Evolutionary conservation across 495 filamentous ascomycete species (phyloP).

Genomic region (Saxophila tyrrhenica): DNA sequence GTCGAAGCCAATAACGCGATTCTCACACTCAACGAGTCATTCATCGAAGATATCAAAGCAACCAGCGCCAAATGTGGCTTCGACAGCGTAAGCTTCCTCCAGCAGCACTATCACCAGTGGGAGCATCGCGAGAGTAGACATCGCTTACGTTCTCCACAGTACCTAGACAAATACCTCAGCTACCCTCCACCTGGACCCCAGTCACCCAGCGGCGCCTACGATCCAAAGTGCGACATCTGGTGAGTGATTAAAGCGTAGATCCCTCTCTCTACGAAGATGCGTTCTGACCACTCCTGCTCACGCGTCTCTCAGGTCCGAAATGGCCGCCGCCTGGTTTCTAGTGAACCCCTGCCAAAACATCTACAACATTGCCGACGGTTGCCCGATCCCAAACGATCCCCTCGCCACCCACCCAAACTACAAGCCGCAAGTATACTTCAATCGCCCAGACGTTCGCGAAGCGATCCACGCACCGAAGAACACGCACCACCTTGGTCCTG

Average conservation of each 20-base stretch:
- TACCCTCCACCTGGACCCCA: conserved; percentile 49
- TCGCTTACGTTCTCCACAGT: neutral
- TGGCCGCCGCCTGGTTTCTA: too few species aligned
- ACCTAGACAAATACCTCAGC: conserved; percentile 43
- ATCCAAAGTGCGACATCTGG: conserved; percentile 30
- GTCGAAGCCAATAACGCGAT: conserved; percentile 48
- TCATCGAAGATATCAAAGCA: conserved; percentile 43
- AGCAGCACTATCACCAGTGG: too few species aligned
- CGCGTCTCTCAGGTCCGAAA: too few species aligned
- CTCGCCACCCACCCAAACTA: conserved; percentile 24
- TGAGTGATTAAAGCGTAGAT: conserved; percentile 45
- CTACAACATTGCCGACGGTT: conserved; percentile 61
- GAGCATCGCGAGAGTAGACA: too few species aligned
- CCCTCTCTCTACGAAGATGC: too few species aligned
- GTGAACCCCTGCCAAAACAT: conserved; percentile 70
- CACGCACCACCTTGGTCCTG: conserved; percentile 35
- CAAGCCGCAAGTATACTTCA: conserved; percentile 52
- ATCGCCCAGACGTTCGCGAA: conserved; percentile 59
- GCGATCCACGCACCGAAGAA: conserved; percentile 56
- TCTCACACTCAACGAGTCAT: conserved; percentile 55
- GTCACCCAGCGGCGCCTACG: neutral
- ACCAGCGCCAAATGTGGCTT: conserved; percentile 52
- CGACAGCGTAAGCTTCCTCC: neutral
- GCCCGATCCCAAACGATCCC: conserved; percentile 22
- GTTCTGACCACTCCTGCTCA: too few species aligned